A percentile compares a stretch with the other conserved stretches of the same genome.
phyloP scores from a whole-genome alignment of 2,329 filamentous ascomycete genomes.

The Lanzia echinophila region DNA sequence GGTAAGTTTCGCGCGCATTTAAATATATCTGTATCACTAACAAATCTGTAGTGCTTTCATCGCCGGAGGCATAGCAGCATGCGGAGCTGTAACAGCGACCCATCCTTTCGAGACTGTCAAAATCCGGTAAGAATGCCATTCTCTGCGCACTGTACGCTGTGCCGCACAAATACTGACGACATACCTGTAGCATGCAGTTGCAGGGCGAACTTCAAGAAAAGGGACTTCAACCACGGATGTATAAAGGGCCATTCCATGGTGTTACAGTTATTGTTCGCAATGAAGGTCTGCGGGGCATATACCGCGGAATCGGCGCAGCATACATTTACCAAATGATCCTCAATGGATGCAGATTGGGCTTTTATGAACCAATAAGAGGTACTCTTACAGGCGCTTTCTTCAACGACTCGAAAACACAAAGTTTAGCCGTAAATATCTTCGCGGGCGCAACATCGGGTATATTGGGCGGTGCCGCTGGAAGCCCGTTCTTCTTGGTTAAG shows the following conservation, averaged over 20 bases:
- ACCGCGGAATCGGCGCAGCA: conserved; percentile 83
- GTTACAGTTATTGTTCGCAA: conserved; percentile 84
- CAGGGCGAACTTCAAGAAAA: conserved; percentile 92
- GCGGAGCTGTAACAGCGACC: conserved; percentile 93
- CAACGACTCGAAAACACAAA: conserved; percentile 69
- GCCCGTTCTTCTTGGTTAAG: conserved; percentile 97
- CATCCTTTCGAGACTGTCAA: conserved; percentile 99
- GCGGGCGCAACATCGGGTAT: conserved; percentile 84
- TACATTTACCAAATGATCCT: conserved; percentile 95
- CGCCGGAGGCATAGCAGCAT: conserved; percentile 92
- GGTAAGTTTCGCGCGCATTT: conserved; percentile 31
- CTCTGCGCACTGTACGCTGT: not conserved
- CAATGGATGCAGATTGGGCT: conserved; percentile 92
- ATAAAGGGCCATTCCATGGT: conserved; percentile 86
- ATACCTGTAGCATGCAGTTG: conserved; percentile 68
- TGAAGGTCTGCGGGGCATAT: conserved; percentile 78
- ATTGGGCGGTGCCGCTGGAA: conserved; percentile 85
- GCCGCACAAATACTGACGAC: conserved; percentile 10
- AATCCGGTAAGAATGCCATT: conserved; percentile 62
- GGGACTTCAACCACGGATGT: conserved; percentile 77
- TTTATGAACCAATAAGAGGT: conserved; percentile 91
- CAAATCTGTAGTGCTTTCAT: conserved; percentile 63
- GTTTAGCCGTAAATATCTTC: conserved; percentile 86
- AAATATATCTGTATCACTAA: conserved; percentile 14
- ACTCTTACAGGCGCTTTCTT: conserved; percentile 63